Conservation (phyloP, 345 rosid genomes). For the Raphanus sativus region DNA sequence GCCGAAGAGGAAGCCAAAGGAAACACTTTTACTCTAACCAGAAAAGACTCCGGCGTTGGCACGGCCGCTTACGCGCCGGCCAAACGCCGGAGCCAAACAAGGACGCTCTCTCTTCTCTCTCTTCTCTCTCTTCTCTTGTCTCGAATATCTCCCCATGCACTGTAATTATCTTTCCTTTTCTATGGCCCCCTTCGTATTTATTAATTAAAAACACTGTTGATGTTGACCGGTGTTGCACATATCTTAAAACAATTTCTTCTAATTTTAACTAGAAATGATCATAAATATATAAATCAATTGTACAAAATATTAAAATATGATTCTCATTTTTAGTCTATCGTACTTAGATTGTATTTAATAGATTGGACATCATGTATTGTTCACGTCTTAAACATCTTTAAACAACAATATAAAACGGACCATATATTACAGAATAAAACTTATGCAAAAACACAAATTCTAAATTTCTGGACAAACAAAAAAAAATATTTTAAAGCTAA, state of each 20-base stretch:
- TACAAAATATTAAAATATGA: neutral
- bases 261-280: neutral
- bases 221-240: conserved; percentile 13
- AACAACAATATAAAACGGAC: neutral
- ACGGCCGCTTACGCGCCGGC: too few relatives aligned
- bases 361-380: neutral
- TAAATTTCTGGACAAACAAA: neutral
- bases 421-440: neutral
- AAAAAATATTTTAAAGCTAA: neutral
- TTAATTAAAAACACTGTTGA: conserved; percentile 11
- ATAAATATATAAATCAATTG: neutral
- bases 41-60: too few relatives aligned
- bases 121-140: too few relatives aligned
- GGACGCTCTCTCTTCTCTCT: too few relatives aligned
- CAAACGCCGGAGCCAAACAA: too few relatives aligned
- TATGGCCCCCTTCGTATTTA: neutral
- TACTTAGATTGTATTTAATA: too few relatives aligned
- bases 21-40: too few relatives aligned
- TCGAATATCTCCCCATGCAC: too few relatives aligned
- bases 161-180: neutral
- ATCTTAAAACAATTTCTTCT: neutral
- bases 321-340: neutral
- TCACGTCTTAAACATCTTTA: neutral
- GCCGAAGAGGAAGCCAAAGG: too few relatives aligned
- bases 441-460: neutral